phyloP scores from a whole-genome alignment of 225 moss, liverwort and hornwort genomes.

The Sphagnum contortum region DNA sequence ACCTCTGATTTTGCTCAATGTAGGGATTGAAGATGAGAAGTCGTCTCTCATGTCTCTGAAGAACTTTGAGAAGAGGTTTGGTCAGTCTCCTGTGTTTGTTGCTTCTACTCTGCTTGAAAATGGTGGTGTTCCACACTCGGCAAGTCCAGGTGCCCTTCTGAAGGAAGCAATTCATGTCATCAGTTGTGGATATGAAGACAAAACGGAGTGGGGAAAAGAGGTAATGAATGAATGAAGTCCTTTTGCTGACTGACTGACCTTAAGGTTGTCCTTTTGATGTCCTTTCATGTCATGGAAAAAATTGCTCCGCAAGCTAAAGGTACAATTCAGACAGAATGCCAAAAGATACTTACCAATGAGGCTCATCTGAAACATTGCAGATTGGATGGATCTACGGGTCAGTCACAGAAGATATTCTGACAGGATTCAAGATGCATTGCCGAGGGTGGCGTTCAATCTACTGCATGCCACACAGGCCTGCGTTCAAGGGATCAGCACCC shows the following conservation, averaged over 20 bases:
- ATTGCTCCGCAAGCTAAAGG: too few species aligned
- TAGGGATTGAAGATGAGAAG: slow-evolving; percentile 61
- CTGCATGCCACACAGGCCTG: slow-evolving; percentile 83
- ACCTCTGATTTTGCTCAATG: too few species aligned
- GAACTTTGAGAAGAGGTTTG: slow-evolving; percentile 86
- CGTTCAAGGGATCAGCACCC: slow-evolving; percentile 98
- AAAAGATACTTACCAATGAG: too few species aligned
- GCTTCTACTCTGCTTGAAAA: slow-evolving; percentile 73
- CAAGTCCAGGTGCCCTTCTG: slow-evolving; percentile 75
- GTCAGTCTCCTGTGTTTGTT: slow-evolving; percentile 92
- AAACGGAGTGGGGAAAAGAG: slow-evolving; percentile 99
- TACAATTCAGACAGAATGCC: too few species aligned
- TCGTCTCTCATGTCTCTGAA: slow-evolving; percentile 81
- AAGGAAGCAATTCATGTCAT: slow-evolving; percentile 98
- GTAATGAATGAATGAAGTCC: slow-evolving; percentile 9
- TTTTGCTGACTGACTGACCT: too few species aligned
- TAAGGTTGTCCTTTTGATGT: too few species aligned
- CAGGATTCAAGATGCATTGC: slow-evolving; percentile 97
- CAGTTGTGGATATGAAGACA: slow-evolving; percentile 95
- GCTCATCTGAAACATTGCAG: slow-evolving; percentile 14
- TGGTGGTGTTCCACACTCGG: slow-evolving; percentile 80
- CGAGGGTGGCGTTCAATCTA: slow-evolving; percentile 96
- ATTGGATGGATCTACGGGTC: slow-evolving; percentile 99
- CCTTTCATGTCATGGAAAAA: too few species aligned
- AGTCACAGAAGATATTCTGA: slow-evolving; percentile 95